phyloP scores from a whole-genome alignment of 2,329 filamentous ascomycete species.

The Emmonsiellopsis sp. region DNA sequence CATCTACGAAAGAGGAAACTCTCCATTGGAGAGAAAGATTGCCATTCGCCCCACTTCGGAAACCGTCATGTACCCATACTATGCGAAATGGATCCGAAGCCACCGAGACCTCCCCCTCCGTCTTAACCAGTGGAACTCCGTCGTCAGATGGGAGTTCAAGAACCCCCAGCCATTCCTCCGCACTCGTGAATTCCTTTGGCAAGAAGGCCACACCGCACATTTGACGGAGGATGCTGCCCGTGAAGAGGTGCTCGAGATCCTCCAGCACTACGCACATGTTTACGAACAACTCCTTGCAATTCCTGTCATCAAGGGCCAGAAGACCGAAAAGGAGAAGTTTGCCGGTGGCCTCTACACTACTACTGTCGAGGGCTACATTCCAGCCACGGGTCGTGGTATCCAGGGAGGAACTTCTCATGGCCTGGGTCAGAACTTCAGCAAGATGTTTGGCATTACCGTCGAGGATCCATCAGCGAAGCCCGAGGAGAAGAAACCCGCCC shows the following conservation, averaged over 20 bases:
- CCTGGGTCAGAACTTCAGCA: constrained; percentile 94
- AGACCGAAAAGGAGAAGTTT: constrained; percentile 98
- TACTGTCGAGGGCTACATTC: constrained; percentile 94
- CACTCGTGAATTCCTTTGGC: constrained; percentile 94
- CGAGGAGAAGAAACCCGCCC: constrained; percentile 65
- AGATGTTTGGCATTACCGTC: constrained; percentile 98
- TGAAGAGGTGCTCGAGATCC: constrained; percentile 81
- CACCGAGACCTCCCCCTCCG: constrained; percentile 90
- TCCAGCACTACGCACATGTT: constrained; percentile 83
- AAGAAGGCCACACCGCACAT: constrained; percentile 92
- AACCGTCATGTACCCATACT: constrained; percentile 92
- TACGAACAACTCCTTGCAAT: constrained; percentile 93
- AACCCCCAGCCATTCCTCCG: constrained; percentile 76
- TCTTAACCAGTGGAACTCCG: constrained; percentile 97
- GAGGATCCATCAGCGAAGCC: constrained; percentile 71
- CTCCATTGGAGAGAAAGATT: constrained; percentile 74
- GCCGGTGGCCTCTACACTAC: constrained; percentile 94
- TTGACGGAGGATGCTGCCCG: constrained; percentile 72
- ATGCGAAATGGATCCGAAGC: constrained; percentile 91
- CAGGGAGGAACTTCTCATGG: constrained; percentile 93
- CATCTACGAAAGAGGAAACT: constrained; percentile 58
- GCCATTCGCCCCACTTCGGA: constrained; percentile 61
- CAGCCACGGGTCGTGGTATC: constrained; percentile 88
- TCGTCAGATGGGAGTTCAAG: constrained; percentile 95
- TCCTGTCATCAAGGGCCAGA: constrained; percentile 83